These are phyloP conservation scores for Sclerospora graminicola DNA, from an alignment of 352 stramenopile species.

Conservation along the genomic window DNA sequence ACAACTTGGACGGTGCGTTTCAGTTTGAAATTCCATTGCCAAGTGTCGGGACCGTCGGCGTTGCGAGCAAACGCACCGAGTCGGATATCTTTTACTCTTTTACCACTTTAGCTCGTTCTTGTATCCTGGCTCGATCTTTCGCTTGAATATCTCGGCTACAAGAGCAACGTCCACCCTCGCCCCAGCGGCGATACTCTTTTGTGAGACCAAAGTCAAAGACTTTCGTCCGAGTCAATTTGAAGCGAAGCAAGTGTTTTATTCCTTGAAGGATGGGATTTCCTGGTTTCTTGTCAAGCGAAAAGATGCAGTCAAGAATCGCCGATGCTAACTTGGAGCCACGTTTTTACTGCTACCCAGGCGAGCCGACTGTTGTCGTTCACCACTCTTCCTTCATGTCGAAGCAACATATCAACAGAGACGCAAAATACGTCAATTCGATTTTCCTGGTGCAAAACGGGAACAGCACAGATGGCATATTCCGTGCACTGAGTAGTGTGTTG, in stretches of 20 bases:
- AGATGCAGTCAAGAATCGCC: slow-evolving; percentile 56
- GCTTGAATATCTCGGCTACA: slow-evolving; percentile 40
- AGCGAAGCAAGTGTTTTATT: slow-evolving; percentile 82
- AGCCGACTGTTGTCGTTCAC: too few species aligned
- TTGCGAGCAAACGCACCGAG: slow-evolving; percentile 60
- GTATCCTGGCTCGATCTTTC: slow-evolving; percentile 72
- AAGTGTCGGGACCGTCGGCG: slow-evolving; percentile 52
- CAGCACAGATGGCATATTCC: too few species aligned
- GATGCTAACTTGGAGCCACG: too few species aligned
- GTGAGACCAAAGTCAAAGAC: slow-evolving; percentile 72
- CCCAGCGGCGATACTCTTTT: slow-evolving; percentile 40
- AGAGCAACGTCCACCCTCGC: slow-evolving; percentile 4
- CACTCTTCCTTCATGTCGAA: too few species aligned
- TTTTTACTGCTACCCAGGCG: too few species aligned
- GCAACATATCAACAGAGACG: too few species aligned
- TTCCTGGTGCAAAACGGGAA: too few species aligned
- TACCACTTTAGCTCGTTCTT: slow-evolving; percentile 86
- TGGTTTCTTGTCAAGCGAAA: slow-evolving; percentile 92
- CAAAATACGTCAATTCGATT: too few species aligned
- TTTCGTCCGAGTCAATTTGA: slow-evolving; percentile 76
- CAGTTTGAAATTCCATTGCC: slow-evolving; percentile 64
- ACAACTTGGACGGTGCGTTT: slow-evolving; percentile 63
- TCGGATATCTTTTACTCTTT: slow-evolving; percentile 85
- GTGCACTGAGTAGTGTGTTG: too few species aligned
- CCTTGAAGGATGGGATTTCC: slow-evolving; percentile 89